Evolutionary conservation across 2,329 filamentous ascomycete species (phyloP).

Genomic region (Chaetomium globosum): DNA sequence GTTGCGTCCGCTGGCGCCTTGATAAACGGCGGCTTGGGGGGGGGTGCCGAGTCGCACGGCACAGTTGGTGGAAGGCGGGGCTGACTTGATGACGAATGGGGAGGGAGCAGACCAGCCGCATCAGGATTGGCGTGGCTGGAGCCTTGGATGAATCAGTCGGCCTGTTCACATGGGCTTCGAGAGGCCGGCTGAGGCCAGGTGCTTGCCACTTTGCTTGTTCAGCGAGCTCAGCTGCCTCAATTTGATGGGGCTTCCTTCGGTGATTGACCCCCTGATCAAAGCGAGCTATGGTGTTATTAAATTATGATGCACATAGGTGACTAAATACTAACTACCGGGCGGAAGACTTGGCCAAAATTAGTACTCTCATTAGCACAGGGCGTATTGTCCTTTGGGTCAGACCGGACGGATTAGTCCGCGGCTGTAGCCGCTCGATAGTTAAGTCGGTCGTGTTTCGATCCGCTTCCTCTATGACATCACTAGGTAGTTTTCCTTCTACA

Average conservation of each 20-base stretch:
- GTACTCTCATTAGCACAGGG: background rate
- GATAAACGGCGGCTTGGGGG: constrained; percentile 25
- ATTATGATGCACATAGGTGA: background rate
- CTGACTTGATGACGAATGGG: constrained; percentile 36
- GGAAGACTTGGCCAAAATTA: background rate
- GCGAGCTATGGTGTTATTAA: background rate
- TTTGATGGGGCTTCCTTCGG: background rate
- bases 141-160: constrained; percentile 35
- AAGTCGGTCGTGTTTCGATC: background rate
- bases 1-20: constrained; percentile 34
- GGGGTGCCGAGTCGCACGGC: constrained; percentile 26
- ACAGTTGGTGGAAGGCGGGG: constrained; percentile 33
- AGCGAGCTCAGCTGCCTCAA: constrained; percentile 23
- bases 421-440: background rate
- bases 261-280: background rate
- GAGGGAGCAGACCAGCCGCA: constrained; percentile 17
- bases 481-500: background rate
- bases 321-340: background rate
- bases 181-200: constrained; percentile 23
- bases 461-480: background rate
- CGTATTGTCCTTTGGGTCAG: background rate
- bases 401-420: background rate
- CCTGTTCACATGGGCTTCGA: constrained; percentile 32
- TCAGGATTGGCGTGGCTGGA: constrained; percentile 26
- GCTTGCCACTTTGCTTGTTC: constrained; percentile 16